A percentile compares a stretch with the other conserved stretches of the same genome.
These are phyloP conservation scores for Phialemoniopsis sp. DNA, from an alignment of 2,329 filamentous ascomycete genomes.

Conservation along the genomic window DNA sequence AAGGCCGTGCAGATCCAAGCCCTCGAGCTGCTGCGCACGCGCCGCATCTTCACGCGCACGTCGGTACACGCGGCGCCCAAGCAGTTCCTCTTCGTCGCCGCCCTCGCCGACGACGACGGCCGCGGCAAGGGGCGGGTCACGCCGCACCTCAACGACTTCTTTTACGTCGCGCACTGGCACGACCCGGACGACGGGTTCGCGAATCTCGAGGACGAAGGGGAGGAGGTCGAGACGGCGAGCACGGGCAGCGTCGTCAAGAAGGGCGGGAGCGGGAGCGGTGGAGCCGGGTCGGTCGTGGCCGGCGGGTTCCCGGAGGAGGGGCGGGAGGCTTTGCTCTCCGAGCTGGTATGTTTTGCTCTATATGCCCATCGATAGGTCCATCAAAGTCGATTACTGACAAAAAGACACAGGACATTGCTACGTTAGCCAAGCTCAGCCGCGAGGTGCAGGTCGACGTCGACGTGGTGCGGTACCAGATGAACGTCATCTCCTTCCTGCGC, in stretches of 20 bases:
- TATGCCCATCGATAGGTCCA: neutral
- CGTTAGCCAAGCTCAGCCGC: conserved; percentile 54
- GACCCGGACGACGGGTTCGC: conserved; percentile 66
- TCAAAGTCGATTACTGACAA: neutral
- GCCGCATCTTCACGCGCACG: conserved; percentile 71
- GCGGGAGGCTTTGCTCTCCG: conserved; percentile 30
- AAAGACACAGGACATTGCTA: conserved; percentile 43
- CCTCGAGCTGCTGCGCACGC: conserved; percentile 72
- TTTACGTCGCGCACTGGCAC: conserved; percentile 87
- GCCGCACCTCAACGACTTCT: conserved; percentile 69
- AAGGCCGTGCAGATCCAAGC: conserved; percentile 78
- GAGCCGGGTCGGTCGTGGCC: conserved; percentile 2
- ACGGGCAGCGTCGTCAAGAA: conserved; percentile 40
- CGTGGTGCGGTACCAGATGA: conserved; percentile 78
- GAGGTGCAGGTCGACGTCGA: conserved; percentile 68
- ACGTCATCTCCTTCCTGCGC: conserved; percentile 81
- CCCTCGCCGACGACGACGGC: conserved; percentile 50
- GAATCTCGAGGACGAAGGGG: conserved; percentile 63
- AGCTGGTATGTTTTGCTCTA: conserved; percentile 29
- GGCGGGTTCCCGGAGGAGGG: conserved; percentile 2
- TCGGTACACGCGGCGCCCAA: conserved; percentile 71
- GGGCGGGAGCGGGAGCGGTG: conserved; percentile 14
- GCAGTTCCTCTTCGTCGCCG: conserved; percentile 74
- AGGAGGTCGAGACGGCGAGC: conserved; percentile 23
- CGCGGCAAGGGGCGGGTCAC: conserved; percentile 42